Evolutionary conservation across 306 rosid genomes (phyloP).

Genomic region (Hippophae rhamnoides): DNA sequence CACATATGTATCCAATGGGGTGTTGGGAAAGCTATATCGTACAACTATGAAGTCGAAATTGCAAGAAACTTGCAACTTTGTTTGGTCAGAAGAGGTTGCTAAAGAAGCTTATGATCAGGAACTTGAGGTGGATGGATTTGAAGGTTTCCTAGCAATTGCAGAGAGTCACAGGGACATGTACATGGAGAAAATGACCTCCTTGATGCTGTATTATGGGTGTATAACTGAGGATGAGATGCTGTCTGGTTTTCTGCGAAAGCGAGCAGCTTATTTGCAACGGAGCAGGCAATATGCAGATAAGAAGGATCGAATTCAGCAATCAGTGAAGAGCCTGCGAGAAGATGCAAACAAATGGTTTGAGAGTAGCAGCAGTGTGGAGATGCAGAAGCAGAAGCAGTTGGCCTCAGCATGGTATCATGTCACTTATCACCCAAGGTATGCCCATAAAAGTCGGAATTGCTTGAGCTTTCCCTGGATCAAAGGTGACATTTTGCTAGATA

Average conservation of each 20-base stretch:
- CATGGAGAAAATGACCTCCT: slow-evolving; percentile 42
- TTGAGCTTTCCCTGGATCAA: slow-evolving; percentile 87
- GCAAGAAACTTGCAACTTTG: slow-evolving; percentile 25
- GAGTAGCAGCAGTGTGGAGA: slow-evolving; percentile 32
- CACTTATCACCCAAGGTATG: slow-evolving; percentile 47
- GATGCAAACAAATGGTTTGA: slow-evolving; percentile 75
- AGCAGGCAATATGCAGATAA: slow-evolving; percentile 61
- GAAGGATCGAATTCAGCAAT: slow-evolving; percentile 65
- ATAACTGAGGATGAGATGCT: slow-evolving; percentile 68
- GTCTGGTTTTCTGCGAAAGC: slow-evolving; percentile 55
- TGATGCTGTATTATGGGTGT: slow-evolving; percentile 60
- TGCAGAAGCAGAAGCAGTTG: slow-evolving; percentile 34
- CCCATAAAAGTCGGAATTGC: slow-evolving; percentile 27
- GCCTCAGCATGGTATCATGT: slow-evolving; percentile 94
- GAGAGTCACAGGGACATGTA: slow-evolving; percentile 49
- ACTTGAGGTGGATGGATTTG: slow-evolving; percentile 59
- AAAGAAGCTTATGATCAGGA: slow-evolving; percentile 46
- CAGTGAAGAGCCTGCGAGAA: slow-evolving; percentile 44
- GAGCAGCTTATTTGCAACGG: slow-evolving; percentile 68
- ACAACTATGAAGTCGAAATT: slow-evolving; percentile 28
- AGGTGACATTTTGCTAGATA: slow-evolving; percentile 51
- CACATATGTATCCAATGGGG: slow-evolving; percentile 59
- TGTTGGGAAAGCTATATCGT: slow-evolving; percentile 64
- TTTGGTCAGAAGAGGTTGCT: slow-evolving; percentile 43
- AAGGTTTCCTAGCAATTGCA: slow-evolving; percentile 47